A percentile compares a stretch with the other conserved stretches of the same genome.
phyloP scores from a whole-genome alignment of 148 eudicot genomes.

The Cornus kousa region DNA sequence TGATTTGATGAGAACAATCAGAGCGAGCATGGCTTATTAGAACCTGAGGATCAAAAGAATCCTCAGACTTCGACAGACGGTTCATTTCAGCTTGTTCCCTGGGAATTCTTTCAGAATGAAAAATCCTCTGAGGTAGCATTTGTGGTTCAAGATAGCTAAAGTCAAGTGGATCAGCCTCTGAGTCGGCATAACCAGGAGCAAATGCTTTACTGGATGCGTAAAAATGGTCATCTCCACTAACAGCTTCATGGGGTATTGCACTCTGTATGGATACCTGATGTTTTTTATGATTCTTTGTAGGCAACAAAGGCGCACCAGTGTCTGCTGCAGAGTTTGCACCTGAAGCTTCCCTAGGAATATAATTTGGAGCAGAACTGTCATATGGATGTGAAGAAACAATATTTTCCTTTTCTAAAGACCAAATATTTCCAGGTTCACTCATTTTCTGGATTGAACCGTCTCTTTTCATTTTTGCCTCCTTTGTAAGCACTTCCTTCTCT shows the following conservation, averaged over 20 bases:
- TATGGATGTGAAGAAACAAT: constrained; percentile 23
- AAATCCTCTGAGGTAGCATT: constrained; percentile 44
- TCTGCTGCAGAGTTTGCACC: constrained; percentile 13
- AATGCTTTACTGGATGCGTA: constrained; percentile 27
- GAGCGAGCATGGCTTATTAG: constrained; percentile 43
- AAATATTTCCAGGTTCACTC: constrained; percentile 1
- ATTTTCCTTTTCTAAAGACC: constrained; percentile 11
- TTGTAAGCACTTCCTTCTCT: constrained; percentile 18
- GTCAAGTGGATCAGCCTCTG: constrained; percentile 35
- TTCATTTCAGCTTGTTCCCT: constrained; percentile 54
- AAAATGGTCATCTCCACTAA: constrained; percentile 23
- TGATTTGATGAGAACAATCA: constrained; percentile 27
- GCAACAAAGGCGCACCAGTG: constrained; percentile 37
- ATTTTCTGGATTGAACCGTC: constrained; percentile 16
- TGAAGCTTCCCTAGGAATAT: constrained; percentile 28
- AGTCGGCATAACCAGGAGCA: constrained; percentile 32
- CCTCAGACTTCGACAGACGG: constrained; percentile 59
- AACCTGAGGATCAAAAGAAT: constrained; percentile 54
- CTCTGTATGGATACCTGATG: constrained; percentile 26
- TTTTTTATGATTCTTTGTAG: constrained; percentile 49
- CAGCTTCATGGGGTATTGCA: constrained; percentile 27
- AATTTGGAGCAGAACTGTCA: constrained; percentile 26
- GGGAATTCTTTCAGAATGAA: constrained; percentile 46
- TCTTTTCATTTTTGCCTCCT: constrained; percentile 15
- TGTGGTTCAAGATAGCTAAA: constrained; percentile 30